Base-by-base conservation (phyloP, 352 stramenopile genomes). In the Phytophthora quininea region DNA sequence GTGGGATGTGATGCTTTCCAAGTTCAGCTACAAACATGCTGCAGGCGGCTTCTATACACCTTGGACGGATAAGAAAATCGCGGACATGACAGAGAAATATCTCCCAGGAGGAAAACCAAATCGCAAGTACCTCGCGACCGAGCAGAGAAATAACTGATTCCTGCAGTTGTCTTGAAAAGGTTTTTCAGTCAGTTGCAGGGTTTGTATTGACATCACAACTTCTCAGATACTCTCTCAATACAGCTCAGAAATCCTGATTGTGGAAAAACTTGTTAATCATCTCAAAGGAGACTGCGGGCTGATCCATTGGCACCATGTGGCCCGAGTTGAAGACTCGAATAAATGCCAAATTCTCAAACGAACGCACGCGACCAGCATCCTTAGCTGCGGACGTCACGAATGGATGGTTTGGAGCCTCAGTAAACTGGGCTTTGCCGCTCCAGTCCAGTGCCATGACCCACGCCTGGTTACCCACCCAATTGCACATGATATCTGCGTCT, bases 401-500 rank as follows among this genome's bases (percentile, higher is more conserved):
- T 32, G 37, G 65, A 35, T 52, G 77, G 57, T 73, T 80, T 4
- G 56, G 31, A 3, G 72, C 86, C 4, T 58, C 67, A 38, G 95
- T 91, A 77, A 98, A 99, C 11, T 85, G 76, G 10, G 73, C 60
- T 69, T 93, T 88, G 47, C 96, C 93, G 30, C 65, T 82, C 97
- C 97, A 99, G 32, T 98, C 85, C 42, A 99, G 76, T 5, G 67
- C 84, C 30, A 93, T 73, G 0, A 94, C 97, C 96, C 96, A 99
- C 30, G 96, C 96, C 61, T 97, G 67, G 69, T 99, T 99, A 27
- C 97, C 97, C 46, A 98, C 71, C 83, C 97, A 99, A 73, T 99
- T 99, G 80, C 93, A 98, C 73, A 99, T 98, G 64, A 98, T 97
- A 73, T 99, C 97, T 9, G 93, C 83, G 76, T 99, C 97, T 53